Evolutionary conservation across 2,329 filamentous ascomycete genomes (phyloP), one percentile per base, ranked within the genome.

Genomic region (Thermothelomyces thermophilus): DNA sequence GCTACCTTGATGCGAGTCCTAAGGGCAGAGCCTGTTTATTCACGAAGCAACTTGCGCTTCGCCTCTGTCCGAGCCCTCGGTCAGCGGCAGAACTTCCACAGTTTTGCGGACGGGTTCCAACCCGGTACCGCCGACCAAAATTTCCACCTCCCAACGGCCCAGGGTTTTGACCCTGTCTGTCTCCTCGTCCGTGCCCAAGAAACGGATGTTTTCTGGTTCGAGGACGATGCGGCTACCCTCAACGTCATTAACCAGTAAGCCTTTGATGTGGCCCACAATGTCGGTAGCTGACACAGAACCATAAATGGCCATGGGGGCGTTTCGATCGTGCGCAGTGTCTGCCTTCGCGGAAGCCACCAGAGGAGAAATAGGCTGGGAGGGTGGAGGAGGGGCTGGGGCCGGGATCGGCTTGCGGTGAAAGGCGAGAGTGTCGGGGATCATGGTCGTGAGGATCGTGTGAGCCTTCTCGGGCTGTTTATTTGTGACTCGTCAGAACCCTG

Each of bases 241-340:
- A 20, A 56, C 52, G 47, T 66, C 64, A 6, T 48, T 55, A n/a
- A 61, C 56, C 41, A 73, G 58, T n/a, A 51, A 51, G 46, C 65
- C 63, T 46, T 65, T 66, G 57, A 73, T 58, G 20, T 57, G 41
- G 20, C 57, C 56, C 2, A 67, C 59, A 34, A 74, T 61, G 57
- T 73, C 68, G 45, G 44, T 54, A 40, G 60, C 55, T 20, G 70
- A 68, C 6, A 73, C 71, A 43, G 71, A 73, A 35, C 71, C 71
- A 56, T 68, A 72, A 51, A 74, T 73, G 52, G 66, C 58, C 17
- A 52, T 44, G 4, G 37, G 41, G 24, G 22, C 17, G 14, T 20
- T 17, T 10, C 40, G 22, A 36, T 53, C 46, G 41, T 43, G 41
- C 9, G 46, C 36, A 19, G 47, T 20, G 30, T 55, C 36, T 22